Percentiles rank a stretch among this genome's conserved stretches.
These are phyloP conservation scores for Jatropha podagrica DNA, from an alignment of 441 rosid species.

Conservation along the genomic window DNA sequence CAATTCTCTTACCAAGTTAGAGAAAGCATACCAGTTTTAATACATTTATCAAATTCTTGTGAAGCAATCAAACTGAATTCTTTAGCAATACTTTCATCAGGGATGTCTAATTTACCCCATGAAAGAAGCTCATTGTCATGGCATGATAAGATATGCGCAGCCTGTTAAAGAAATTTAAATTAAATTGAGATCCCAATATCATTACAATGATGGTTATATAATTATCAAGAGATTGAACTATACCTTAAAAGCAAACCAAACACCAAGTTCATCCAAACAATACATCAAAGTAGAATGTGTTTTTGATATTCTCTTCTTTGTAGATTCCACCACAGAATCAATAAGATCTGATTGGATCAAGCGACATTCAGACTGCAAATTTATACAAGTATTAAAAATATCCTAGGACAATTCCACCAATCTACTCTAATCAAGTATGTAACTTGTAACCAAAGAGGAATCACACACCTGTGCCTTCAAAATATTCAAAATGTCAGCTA, in stretches of 20 bases:
- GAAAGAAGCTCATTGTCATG: slow-evolving; percentile 42
- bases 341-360: slow-evolving; percentile 46
- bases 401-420: slow-evolving; percentile 8
- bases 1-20: slow-evolving; percentile 16
- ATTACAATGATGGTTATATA: not conserved
- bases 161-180: slow-evolving; percentile 45
- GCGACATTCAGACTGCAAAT: slow-evolving; percentile 51
- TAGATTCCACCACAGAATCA: slow-evolving; percentile 33
- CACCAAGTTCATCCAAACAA: slow-evolving; percentile 76
- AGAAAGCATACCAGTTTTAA: slow-evolving; percentile 53
- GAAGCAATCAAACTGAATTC: slow-evolving; percentile 53
- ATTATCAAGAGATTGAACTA: slow-evolving; percentile 5
- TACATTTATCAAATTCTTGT: slow-evolving; percentile 35
- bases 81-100: slow-evolving; percentile 41
- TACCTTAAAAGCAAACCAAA: slow-evolving; percentile 86
- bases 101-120: slow-evolving; percentile 43
- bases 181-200: not conserved
- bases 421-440: not conserved
- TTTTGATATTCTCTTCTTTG: slow-evolving; percentile 42
- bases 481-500: slow-evolving; percentile 33
- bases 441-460: slow-evolving; percentile 1
- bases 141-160: slow-evolving; percentile 58
- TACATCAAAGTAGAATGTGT: slow-evolving; percentile 46
- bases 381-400: slow-evolving; percentile 22
- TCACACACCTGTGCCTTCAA: slow-evolving; percentile 50